Evolutionary conservation across 2,329 filamentous ascomycete genomes (phyloP), one percentile per base, ranked within the genome.

Genomic region (Alternaria angustiovoidea): DNA sequence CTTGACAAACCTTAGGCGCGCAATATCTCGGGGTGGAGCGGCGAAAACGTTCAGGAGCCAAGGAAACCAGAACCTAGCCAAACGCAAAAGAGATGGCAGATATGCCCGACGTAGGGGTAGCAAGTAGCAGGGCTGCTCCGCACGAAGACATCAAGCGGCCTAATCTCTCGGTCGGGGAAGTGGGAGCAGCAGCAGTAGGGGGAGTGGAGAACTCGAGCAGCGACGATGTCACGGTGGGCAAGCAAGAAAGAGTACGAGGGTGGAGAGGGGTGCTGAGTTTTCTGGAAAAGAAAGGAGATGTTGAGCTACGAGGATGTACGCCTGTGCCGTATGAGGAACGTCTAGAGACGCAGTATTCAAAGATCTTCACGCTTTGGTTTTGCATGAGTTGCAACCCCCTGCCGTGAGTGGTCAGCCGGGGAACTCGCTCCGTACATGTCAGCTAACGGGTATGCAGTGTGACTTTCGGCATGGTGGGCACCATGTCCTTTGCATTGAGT

Each of bases 381-480:
- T 86, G 84, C 20, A 82, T 86, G 60, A 81, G 86, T 57, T 79
- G 85, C 43, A 87, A 85, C 68, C 79, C 87, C 7, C 70, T 89
- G 32, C 86, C 87, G 86, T 88, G 71, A 75, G 85, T 64, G 47
- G 22, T 24, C 42, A 7, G 20, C 36, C n/a, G 7, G 36, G 7
- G 36, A 8, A 8, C 24, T 28, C 26, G 28, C 24, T 8, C 18
- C 44, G n/a, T 24, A 20, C 39, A 42, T 42, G 39, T n/a, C 42
- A 24, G 46, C 52, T 51, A 36, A 61, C 32, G 46, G 24, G 36
- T 51, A 28, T 44, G 43, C 28, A 76, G 86, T 2, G 85, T 90
- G 59, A 86, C 87, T 0, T 89, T 88, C 68, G 88, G 88, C 59
- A 86, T 89, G 83, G 81, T 88, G 1, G 87, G 87, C 0, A 87